Base-by-base conservation (phyloP, 495 filamentous ascomycete species). In the Xylaria longipes region DNA sequence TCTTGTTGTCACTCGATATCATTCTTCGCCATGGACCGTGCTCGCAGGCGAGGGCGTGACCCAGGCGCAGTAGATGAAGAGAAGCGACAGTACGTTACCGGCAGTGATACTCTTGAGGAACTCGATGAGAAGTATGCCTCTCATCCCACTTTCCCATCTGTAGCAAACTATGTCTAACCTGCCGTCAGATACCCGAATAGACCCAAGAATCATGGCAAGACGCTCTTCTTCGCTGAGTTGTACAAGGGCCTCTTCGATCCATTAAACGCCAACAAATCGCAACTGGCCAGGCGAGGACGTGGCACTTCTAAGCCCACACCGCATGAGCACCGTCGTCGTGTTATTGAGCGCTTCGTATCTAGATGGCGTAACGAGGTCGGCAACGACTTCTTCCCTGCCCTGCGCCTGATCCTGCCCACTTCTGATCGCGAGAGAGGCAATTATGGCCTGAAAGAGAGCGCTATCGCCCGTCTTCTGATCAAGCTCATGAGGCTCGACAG, bases 361-460 rank as follows among this genome's bases (percentile, higher is more conserved):
- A 89, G 89, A 78, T 99, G 96, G 96, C 87, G 94, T 43, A 87
- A 89, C 62, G 91, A 97, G 57, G 94, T 97, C 27, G 96, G 96
- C 58, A 84, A 92, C 74, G 95, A 99, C 77, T 93, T 98, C 72
- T 97, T 97, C 81, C 97, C 97, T 3, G 95, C 94, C 25, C 89
- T 99, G 80, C 89, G 96, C 43, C 85, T 99, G 63, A 97, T 98
- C 74, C 83, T 97, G n/a, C 94, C 94, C 0, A 93, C 95, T 74
- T 97, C 97, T 77, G 96, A 99, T 76, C 87, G 95, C 41, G 95
- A 98, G 71, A 89, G 96, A 43, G 91, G 92, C 43, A 94, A 97
- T 88, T 99, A 99, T 76, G 93, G 95, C 4, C 86, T 99, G 37
- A 98, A 98, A 79, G 96, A 99, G 83, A 94, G 92, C 79, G 88